Conservation (phyloP, 192 early-diverging fungal species). For the Coemansia sp. region DNA sequence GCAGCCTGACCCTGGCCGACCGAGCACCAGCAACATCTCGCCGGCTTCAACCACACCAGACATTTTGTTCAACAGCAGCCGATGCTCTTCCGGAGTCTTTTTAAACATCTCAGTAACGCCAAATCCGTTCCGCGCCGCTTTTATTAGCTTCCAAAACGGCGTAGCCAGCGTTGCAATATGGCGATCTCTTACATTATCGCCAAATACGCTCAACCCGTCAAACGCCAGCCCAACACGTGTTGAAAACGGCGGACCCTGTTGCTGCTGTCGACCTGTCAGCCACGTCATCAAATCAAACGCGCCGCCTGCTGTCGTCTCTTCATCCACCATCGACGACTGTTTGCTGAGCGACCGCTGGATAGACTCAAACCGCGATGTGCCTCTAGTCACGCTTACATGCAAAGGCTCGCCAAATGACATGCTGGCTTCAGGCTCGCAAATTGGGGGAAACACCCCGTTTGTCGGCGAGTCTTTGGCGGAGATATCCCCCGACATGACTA, state of each 20-base stretch:
- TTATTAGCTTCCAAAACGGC: constrained; percentile 9
- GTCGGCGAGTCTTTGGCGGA: constrained; percentile 5
- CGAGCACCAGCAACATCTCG: constrained; percentile 54
- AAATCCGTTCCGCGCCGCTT: constrained; percentile 18
- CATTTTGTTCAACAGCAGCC: constrained; percentile 58
- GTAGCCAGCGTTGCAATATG: constrained; percentile 49
- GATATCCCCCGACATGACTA: not conserved
- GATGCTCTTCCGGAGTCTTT: constrained; percentile 8
- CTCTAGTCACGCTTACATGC: constrained; percentile 40
- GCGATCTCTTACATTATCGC: constrained; percentile 30
- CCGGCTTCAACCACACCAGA: constrained; percentile 71
- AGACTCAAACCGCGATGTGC: constrained; percentile 30
- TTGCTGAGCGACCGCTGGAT: constrained; percentile 33
- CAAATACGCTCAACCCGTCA: constrained; percentile 39
- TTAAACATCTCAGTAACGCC: constrained; percentile 27
- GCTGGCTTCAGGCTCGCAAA: not conserved
- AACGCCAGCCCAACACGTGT: constrained; percentile 50
- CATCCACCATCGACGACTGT: constrained; percentile 12
- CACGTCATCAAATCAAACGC: constrained; percentile 23
- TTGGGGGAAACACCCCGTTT: constrained; percentile 4
- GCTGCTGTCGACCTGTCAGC: constrained; percentile 21
- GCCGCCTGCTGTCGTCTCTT: constrained; percentile 2
- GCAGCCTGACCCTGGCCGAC: constrained; percentile 57
- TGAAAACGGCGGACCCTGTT: constrained; percentile 36
- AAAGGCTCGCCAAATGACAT: constrained; percentile 51